These are phyloP conservation scores for Malus sylvestris DNA, from an alignment of 306 rosid genomes.

Conservation along the genomic window DNA sequence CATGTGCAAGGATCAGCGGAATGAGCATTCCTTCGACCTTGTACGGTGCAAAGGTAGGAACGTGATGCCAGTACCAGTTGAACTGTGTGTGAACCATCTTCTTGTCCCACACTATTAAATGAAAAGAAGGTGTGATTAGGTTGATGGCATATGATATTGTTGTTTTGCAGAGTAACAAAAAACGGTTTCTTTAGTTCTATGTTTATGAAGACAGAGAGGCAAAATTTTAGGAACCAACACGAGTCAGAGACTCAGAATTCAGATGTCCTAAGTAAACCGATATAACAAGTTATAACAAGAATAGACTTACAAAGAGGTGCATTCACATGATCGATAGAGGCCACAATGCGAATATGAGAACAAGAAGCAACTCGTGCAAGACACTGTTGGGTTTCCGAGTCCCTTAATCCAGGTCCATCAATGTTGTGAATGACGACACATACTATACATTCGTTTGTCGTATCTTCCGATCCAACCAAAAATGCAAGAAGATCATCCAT, in stretches of 20 bases:
- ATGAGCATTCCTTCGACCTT: slow-evolving; percentile 75
- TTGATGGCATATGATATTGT: not conserved
- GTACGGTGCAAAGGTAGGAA: slow-evolving; percentile 83
- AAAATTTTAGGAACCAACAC: too few species aligned
- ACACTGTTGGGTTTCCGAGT: slow-evolving; percentile 68
- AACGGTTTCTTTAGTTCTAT: not conserved
- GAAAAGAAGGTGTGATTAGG: not conserved
- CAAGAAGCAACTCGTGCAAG: slow-evolving; percentile 78
- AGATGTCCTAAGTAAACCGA: too few species aligned
- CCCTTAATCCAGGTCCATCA: slow-evolving; percentile 89
- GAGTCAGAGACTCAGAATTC: not conserved
- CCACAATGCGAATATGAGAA: slow-evolving; percentile 57
- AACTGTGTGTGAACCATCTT: slow-evolving; percentile 83
- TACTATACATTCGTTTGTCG: slow-evolving; percentile 39
- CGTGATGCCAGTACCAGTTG: slow-evolving; percentile 94
- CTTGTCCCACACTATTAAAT: slow-evolving; percentile 89
- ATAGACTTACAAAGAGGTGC: slow-evolving; percentile 68
- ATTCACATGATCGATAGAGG: slow-evolving; percentile 81
- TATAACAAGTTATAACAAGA: not conserved
- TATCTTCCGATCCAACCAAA: slow-evolving; percentile 50
- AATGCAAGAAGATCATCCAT: slow-evolving; percentile 72
- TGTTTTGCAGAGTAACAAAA: not conserved
- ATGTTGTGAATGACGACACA: slow-evolving; percentile 77
- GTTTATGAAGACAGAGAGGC: too few species aligned
- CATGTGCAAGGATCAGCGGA: slow-evolving; percentile 73